phyloP scores from a whole-genome alignment of 495 filamentous ascomycete species.

The Neohortaea acidophila region DNA sequence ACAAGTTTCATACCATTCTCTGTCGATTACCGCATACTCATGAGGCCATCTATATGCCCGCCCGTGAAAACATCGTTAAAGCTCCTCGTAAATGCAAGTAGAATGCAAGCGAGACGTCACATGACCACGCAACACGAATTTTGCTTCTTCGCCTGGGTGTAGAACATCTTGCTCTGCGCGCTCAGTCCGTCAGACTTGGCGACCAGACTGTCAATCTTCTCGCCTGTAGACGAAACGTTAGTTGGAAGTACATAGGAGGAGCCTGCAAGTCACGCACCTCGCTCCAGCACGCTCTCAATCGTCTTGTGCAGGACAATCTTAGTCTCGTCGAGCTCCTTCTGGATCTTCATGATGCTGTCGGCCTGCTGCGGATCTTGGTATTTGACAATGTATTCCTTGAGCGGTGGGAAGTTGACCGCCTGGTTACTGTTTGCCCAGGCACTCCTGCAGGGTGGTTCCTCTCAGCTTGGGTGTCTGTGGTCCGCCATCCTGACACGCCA shows the following conservation, averaged over 20 bases:
- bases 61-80: too few species aligned
- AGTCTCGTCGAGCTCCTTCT: conserved; percentile 92
- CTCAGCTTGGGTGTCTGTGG: too few species aligned
- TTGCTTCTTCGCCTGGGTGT: conserved; percentile 85
- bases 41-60: too few species aligned
- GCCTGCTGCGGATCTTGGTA: conserved; percentile 23
- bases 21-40: too few species aligned
- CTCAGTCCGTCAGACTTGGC: conserved; percentile 78
- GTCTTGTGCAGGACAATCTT: conserved; percentile 96
- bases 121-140: conserved; percentile 85
- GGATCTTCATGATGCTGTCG: conserved; percentile 59
- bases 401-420: conserved; percentile 43
- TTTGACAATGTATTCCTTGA: conserved; percentile 50
- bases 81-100: too few species aligned
- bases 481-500: too few species aligned
- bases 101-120: too few species aligned
- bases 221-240: conserved; percentile 23
- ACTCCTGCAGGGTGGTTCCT: too few species aligned
- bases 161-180: conserved; percentile 91
- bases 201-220: conserved; percentile 84
- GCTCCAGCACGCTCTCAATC: conserved; percentile 76
- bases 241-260: too few species aligned
- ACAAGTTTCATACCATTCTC: too few species aligned
- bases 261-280: conserved; percentile 41
- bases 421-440: conserved; percentile 42